These are phyloP conservation scores for Tricholoma bakamatsutake DNA, from an alignment of 768 basidiomycete genomes.

Conservation along the genomic window DNA sequence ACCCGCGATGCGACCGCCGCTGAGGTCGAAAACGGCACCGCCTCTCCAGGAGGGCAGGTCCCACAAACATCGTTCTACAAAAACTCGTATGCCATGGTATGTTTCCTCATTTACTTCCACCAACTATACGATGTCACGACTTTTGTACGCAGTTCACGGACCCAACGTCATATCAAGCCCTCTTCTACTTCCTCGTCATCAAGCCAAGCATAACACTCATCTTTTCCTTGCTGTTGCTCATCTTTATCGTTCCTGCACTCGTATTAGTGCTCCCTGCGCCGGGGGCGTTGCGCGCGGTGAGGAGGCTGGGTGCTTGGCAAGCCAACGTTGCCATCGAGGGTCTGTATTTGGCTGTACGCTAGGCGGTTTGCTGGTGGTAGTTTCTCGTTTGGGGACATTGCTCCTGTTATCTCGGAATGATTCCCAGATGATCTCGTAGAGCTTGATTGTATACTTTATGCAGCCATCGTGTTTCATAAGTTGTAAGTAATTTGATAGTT, in stretches of 20 bases:
- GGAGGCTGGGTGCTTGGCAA: conserved; percentile 74
- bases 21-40: conserved; percentile 43
- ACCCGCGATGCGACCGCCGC: conserved; percentile 40
- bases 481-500: too few species aligned
- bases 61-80: conserved; percentile 73
- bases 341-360: conserved; percentile 40
- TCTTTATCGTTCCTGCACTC: conserved; percentile 52
- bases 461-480: too few species aligned
- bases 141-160: conserved; percentile 58
- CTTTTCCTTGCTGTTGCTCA: conserved; percentile 48
- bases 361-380: neutral
- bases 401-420: neutral
- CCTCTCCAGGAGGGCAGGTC: conserved; percentile 23
- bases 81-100: conserved; percentile 76
- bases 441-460: too few species aligned
- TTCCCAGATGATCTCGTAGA: neutral
- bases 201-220: conserved; percentile 76
- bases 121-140: neutral
- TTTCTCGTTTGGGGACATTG: neutral
- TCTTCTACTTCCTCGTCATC: conserved; percentile 86
- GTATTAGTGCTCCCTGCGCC: conserved; percentile 64
- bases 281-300: conserved; percentile 55
- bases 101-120: conserved; percentile 14
- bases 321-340: conserved; percentile 80
- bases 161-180: conserved; percentile 74